phyloP scores from a whole-genome alignment of 495 filamentous ascomycete species.

The Clohesyomyces aquaticus region DNA sequence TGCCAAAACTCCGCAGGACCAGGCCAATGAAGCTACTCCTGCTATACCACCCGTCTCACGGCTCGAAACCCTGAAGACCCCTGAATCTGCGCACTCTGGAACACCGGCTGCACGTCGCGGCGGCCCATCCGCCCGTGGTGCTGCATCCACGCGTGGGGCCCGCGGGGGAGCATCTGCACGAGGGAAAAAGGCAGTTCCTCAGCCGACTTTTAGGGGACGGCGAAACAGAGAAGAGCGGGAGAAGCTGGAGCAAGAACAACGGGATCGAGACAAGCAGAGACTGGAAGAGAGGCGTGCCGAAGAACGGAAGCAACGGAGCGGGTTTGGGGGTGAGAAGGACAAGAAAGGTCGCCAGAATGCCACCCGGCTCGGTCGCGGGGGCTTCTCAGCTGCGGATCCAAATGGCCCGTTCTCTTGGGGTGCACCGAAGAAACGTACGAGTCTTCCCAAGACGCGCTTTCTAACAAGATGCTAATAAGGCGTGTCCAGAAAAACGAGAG shows the following conservation, averaged over 20 bases:
- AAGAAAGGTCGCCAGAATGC: neutral
- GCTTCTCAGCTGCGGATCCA: neutral
- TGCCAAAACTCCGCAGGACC: neutral
- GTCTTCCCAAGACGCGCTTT: neutral
- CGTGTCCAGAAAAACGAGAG: too few species aligned
- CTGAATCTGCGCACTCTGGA: constrained; percentile 11
- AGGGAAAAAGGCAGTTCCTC: constrained; percentile 17
- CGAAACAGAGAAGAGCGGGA: constrained; percentile 42
- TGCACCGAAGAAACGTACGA: neutral
- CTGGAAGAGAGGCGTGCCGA: constrained; percentile 22
- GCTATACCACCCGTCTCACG: constrained; percentile 16
- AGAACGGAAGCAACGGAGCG: constrained; percentile 14
- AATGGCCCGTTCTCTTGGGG: constrained; percentile 43
- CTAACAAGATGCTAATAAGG: neutral
- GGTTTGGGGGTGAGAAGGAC: neutral
- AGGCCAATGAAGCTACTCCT: neutral
- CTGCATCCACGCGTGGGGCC: neutral
- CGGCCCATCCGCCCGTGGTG: too few species aligned
- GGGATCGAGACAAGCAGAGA: constrained; percentile 25
- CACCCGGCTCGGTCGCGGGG: neutral
- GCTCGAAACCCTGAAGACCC: constrained; percentile 23
- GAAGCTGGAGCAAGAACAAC: constrained; percentile 26
- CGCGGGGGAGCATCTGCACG: constrained; percentile 3
- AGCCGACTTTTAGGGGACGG: constrained; percentile 34
- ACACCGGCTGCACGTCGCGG: constrained; percentile 21